Base-by-base conservation (phyloP, 495 filamentous ascomycete species). In the Penicillium riverlandense region DNA sequence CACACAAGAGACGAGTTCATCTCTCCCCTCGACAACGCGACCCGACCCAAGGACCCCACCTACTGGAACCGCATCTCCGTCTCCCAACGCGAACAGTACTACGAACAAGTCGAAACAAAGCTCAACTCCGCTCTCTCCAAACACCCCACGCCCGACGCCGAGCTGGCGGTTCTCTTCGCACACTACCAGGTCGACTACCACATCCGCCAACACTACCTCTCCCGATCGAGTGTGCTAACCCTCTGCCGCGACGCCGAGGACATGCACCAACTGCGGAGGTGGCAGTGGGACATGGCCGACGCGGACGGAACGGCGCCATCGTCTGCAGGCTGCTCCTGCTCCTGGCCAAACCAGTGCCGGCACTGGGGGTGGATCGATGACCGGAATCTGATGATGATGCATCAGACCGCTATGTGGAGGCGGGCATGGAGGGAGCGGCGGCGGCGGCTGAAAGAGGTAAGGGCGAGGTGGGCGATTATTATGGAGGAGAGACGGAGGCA, bases 151-250 rank as follows among this genome's bases (percentile, higher is more conserved):
- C 28, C 43, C 7, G 40, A 57, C 29, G 36, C 47, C 0, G 37
- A 55, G 8, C 16, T 42, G 0, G 49, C 49, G 11, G 38, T 51
- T 0, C 40, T 50, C 2, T 58, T 62, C 39, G 65, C 65, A 7
- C 59, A 53, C 22, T 67, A 67, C 32, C 47, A 54, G 16, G 49
- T 60, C 1, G 65, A 67, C 34, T 65, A 52, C 29, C 67, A 71
- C 38, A 58, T 67, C 22, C 60, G 56, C 6, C 53, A 63, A 33
- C 67, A 71, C 40, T 58, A 59, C 15, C 43, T 66, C 9, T 13
- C 44, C 6, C 45, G 46, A 9, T 45, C 57, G 4, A 51, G 55
- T 1, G 38, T 56, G 1, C 36, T 69, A 9, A 52, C 45, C 3
- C 38, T 66, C 16, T 66, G 62, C 31, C 63, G 60, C 8, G 48